Evolutionary conservation across 345 rosid species (phyloP).

Genomic region (Clarkia xantiana): DNA sequence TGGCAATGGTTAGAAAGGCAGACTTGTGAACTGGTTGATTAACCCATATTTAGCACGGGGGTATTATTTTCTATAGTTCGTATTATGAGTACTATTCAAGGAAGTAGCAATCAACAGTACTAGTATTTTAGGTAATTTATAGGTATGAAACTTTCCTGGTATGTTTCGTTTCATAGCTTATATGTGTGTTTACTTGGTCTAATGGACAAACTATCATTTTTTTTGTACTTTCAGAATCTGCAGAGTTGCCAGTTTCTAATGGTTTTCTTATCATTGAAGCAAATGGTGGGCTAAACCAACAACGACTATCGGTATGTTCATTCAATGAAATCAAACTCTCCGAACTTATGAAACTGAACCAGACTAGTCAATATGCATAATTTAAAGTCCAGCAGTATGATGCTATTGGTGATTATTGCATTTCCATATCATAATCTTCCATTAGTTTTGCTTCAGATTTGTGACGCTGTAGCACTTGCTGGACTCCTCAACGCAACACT

Average conservation of each 20-base stretch:
- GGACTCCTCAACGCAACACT: conserved; percentile 93
- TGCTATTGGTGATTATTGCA: neutral
- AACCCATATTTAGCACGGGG: no score
- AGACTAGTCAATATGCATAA: no score
- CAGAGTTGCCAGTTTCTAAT: conserved; percentile 54
- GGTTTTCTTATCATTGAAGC: conserved; percentile 95
- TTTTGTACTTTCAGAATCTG: conserved; percentile 17
- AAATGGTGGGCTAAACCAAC: conserved; percentile 94
- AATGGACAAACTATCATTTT: neutral
- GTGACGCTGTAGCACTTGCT: conserved; percentile 98
- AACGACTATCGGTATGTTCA: conserved; percentile 81
- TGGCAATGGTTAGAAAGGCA: no score
- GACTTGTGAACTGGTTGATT: no score
- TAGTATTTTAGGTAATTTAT: no score
- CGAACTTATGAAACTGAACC: no score
- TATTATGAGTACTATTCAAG: no score
- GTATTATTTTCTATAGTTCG: no score
- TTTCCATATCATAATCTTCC: neutral
- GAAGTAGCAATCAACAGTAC: no score
- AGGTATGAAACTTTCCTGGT: no score
- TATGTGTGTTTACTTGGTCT: neutral
- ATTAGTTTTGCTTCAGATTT: conserved; percentile 37
- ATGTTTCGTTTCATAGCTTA: neutral
- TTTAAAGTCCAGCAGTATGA: no score
- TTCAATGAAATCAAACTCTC: neutral